A percentile compares a stretch with the other conserved stretches of the same genome.
phyloP scores from a whole-genome alignment of 179 eudicot species.

The Vitellaria paradoxa region DNA sequence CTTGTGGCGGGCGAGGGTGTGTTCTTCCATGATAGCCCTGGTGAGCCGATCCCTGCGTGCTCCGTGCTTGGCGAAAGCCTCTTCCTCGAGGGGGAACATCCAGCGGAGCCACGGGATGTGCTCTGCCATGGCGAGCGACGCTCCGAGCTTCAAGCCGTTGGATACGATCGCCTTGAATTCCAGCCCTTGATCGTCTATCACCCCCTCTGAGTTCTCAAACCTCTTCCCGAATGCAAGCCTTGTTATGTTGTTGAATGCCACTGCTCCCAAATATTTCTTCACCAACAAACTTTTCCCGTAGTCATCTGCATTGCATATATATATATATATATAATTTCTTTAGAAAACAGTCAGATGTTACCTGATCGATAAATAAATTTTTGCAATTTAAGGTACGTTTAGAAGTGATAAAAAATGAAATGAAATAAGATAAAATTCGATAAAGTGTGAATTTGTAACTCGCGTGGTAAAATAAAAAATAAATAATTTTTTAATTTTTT shows the following conservation, averaged over 20 bases:
- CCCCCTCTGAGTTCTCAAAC: slow-evolving; percentile 42
- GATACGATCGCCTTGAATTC: slow-evolving; percentile 45
- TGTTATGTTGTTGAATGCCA: slow-evolving; percentile 60
- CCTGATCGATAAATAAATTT: no score
- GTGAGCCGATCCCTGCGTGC: slow-evolving; percentile 55
- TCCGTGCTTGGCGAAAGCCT: slow-evolving; percentile 49
- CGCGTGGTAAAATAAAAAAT: no score
- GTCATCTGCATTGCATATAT: slow-evolving; percentile 39
- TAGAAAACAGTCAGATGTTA: background rate
- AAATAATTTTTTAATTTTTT: no score
- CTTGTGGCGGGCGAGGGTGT: slow-evolving; percentile 47
- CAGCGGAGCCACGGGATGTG: slow-evolving; percentile 73
- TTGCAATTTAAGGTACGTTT: no score
- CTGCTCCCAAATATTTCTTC: slow-evolving; percentile 59
- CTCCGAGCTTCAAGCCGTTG: slow-evolving; percentile 41
- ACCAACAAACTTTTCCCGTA: slow-evolving; percentile 45
- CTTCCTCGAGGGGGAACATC: slow-evolving; percentile 55
- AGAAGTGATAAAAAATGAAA: no score
- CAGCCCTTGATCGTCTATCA: slow-evolving; percentile 51
- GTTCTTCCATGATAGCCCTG: slow-evolving; percentile 73
- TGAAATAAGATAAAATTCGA: no score
- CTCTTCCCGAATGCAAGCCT: slow-evolving; percentile 63
- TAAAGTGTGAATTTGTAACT: no score
- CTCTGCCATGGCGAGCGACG: slow-evolving; percentile 55
- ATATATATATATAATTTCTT: no score